phyloP scores from a whole-genome alignment of 495 filamentous ascomycete genomes.

The Wilcoxina mikolae region DNA sequence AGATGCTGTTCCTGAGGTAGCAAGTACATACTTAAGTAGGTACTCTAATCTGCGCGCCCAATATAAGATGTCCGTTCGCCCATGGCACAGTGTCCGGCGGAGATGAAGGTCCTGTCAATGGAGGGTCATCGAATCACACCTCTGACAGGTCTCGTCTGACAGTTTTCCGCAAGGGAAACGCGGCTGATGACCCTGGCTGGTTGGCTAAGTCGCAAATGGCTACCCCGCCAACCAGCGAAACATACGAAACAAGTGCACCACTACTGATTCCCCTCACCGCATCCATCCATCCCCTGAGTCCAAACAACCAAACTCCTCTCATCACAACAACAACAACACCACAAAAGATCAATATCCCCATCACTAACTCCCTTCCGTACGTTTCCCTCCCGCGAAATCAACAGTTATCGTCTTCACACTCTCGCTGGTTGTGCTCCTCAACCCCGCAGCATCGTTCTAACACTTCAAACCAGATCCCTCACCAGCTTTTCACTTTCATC shows the following conservation, averaged over 20 bases:
- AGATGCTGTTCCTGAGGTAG: too few species aligned
- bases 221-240: slow-evolving; percentile 3
- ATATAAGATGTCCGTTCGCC: too few species aligned
- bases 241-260: neutral
- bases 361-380: neutral
- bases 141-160: too few species aligned
- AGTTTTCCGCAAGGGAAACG: too few species aligned
- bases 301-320: neutral
- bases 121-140: too few species aligned
- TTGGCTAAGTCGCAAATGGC: slow-evolving; percentile 1
- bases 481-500: neutral
- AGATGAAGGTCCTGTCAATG: too few species aligned
- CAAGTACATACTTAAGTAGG: too few species aligned
- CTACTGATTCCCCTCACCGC: neutral
- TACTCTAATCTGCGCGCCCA: too few species aligned
- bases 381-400: neutral
- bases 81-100: too few species aligned
- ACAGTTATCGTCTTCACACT: too few species aligned
- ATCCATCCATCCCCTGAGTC: slow-evolving; percentile 5
- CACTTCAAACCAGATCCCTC: neutral
- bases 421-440: too few species aligned
- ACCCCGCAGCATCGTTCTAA: too few species aligned
- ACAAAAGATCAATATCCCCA: neutral
- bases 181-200: neutral
- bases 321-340: neutral